Evolutionary conservation across 2,329 filamentous ascomycete species (phyloP).

Genomic region (Epichloe scottii): DNA sequence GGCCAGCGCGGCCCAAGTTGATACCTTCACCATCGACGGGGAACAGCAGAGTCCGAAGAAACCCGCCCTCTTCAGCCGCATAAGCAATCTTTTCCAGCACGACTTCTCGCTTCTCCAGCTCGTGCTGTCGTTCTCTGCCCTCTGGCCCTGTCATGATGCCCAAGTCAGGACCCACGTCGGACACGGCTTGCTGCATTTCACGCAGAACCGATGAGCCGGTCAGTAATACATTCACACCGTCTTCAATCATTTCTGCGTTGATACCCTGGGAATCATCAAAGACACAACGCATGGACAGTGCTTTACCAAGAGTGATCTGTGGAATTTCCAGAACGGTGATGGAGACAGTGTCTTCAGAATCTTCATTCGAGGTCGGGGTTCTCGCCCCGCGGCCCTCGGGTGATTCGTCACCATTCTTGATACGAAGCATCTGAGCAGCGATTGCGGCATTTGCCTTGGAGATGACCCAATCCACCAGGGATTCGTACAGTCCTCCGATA

Average conservation of each 20-base stretch:
- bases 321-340: slow-evolving; percentile 84
- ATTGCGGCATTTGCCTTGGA: slow-evolving; percentile 80
- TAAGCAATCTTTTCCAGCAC: slow-evolving; percentile 76
- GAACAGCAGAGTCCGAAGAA: slow-evolving; percentile 71
- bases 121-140: slow-evolving; percentile 61
- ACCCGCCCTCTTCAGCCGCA: slow-evolving; percentile 72
- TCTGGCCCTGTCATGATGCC: slow-evolving; percentile 57
- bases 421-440: slow-evolving; percentile 55
- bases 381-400: slow-evolving; percentile 48
- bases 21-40: slow-evolving; percentile 69
- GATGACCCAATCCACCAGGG: slow-evolving; percentile 90
- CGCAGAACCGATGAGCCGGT: slow-evolving; percentile 72
- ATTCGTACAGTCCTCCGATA: slow-evolving; percentile 81
- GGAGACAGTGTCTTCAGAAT: slow-evolving; percentile 71
- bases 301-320: slow-evolving; percentile 68
- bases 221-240: slow-evolving; percentile 66
- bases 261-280: slow-evolving; percentile 92
- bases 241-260: slow-evolving; percentile 93
- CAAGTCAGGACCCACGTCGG: slow-evolving; percentile 65
- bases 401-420: slow-evolving; percentile 54
- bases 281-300: slow-evolving; percentile 74
- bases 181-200: slow-evolving; percentile 75
- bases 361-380: slow-evolving; percentile 57
- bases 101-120: slow-evolving; percentile 69
- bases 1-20: slow-evolving; percentile 61